Base-by-base conservation (phyloP, 805 yeast genomes). In the Spathaspora gorwiae region DNA sequence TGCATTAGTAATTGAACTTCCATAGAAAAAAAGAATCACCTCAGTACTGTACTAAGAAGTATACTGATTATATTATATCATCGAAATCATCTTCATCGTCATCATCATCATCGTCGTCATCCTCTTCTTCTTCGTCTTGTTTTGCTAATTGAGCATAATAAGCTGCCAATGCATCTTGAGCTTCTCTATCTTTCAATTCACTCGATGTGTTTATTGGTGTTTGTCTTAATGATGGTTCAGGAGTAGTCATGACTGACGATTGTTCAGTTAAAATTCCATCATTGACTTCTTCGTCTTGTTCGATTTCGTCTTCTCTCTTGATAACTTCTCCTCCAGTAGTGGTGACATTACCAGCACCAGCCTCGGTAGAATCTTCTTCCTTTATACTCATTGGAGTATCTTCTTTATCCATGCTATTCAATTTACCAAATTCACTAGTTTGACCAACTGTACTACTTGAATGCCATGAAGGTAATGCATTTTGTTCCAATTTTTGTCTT, bases 381-480 rank as follows among this genome's bases (percentile, higher is more conserved):
- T 56, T 58, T 35, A 53, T 27, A 41, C 50, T 34, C 39, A 43
- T 40, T n/a, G 58, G 47, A 37, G 59, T 42, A 14, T 48, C 60
- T 29, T 57, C 65, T 37, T 41, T 47, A 26, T 77, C 84, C 32
- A 72, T 81, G 38, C 67, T 72, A 50, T 76, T 83, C 47, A 81
- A 55, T 50, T 70, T 76, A 47, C 83, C 87, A 47, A 79, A 62
- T 19, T 9, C 32, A 3, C 76, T 73, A 11, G 75, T 65, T 53
- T 82, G 74, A 39, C 96, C 96, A 53, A 92, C 92, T 0, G 99
- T 90, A 59, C 92, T 81, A 54, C 84, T 84, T 52, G 85, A 81
- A 61, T 94, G 96, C 99, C 99, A 94, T 27, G 94, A 84, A 7
- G 99, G 99, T 53, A 94, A 74, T 4, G 97, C 97, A 61, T 94